Conservation (phyloP, 768 basidiomycete species). For the Boletus coccyginus region DNA sequence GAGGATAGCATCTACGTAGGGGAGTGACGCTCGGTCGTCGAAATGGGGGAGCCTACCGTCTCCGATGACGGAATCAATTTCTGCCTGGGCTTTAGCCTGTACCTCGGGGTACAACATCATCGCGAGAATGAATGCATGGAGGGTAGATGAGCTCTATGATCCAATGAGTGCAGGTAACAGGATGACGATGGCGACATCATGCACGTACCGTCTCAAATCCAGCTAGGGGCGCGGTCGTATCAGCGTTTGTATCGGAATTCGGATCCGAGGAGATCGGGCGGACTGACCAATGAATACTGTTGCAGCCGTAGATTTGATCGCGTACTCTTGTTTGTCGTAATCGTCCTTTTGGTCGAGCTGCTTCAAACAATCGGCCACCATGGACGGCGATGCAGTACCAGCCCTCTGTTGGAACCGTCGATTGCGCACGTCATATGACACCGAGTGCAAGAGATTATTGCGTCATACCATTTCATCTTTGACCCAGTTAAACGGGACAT, state of each 20-base stretch:
- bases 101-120: conserved; percentile 28
- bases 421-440: no score
- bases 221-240: conserved; percentile 6
- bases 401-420: conserved; percentile 1
- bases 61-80: conserved; percentile 28
- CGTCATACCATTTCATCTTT: conserved; percentile 23
- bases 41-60: conserved; percentile 23
- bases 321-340: conserved; percentile 13
- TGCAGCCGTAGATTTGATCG: conserved; percentile 29
- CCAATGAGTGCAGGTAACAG: not conserved
- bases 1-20: conserved; percentile 42
- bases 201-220: conserved; percentile 24
- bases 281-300: conserved; percentile 22
- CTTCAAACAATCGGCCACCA: conserved; percentile 26
- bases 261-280: not conserved
- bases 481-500: conserved; percentile 25
- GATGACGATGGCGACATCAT: not conserved
- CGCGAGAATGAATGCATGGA: conserved; percentile 26
- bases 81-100: conserved; percentile 24
- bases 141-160: conserved; percentile 22
- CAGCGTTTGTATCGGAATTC: not conserved
- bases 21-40: conserved; percentile 29
- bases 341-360: conserved; percentile 18
- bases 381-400: conserved; percentile 20
- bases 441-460: not conserved